These are phyloP conservation scores for Sanghuangporus weigelae DNA, from an alignment of 1,284 basidiomycete genomes.

Conservation along the genomic window DNA sequence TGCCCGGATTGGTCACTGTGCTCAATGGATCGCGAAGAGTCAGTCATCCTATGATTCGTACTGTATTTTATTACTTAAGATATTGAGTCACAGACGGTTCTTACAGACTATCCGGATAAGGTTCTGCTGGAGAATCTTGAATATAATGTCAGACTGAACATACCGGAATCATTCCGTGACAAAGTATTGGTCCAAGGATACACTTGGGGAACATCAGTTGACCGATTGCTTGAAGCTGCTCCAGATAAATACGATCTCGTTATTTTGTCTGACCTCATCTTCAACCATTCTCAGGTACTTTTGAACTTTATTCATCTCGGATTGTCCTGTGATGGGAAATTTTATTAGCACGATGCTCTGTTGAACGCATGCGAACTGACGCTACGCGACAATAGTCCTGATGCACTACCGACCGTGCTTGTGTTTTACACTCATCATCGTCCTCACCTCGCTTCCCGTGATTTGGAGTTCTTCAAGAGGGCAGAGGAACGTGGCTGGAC, in stretches of 20 bases:
- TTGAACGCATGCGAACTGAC: constrained; percentile 67
- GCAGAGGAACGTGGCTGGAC: constrained; percentile 68
- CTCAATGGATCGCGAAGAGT: constrained; percentile 65
- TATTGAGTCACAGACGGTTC: constrained; percentile 52
- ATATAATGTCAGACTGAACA: constrained; percentile 64
- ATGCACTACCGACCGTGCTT: constrained; percentile 53
- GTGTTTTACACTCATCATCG: constrained; percentile 94
- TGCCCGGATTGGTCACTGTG: constrained; percentile 75
- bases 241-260: constrained; percentile 63
- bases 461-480: constrained; percentile 79
- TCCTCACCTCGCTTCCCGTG: constrained; percentile 78
- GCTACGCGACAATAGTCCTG: constrained; percentile 24
- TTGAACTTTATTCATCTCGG: not conserved
- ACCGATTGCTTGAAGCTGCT: constrained; percentile 39
- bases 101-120: constrained; percentile 92
- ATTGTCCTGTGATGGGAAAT: not conserved
- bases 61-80: not conserved
- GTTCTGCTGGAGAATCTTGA: constrained; percentile 75
- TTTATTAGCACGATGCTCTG: constrained; percentile 71
- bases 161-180: constrained; percentile 28
- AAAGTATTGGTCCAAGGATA: constrained; percentile 68
- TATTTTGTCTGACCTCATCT: constrained; percentile 88
- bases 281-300: constrained; percentile 77
- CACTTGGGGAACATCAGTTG: constrained; percentile 78
- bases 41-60: constrained; percentile 20